These are phyloP conservation scores for Solanum commersonii DNA, from an alignment of 257 asterid genomes.

Conservation along the genomic window DNA sequence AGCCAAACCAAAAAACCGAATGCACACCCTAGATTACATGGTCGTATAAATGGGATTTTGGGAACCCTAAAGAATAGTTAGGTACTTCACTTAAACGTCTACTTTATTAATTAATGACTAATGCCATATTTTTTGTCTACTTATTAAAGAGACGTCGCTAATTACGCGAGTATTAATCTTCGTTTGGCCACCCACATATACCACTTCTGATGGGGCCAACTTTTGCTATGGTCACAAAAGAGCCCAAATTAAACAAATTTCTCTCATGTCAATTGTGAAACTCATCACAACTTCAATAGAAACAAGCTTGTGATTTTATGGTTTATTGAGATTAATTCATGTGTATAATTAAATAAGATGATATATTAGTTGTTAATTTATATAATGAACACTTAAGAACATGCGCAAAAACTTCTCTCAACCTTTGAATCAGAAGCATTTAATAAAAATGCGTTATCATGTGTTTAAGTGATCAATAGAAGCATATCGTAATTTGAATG, in stretches of 20 bases:
- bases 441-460: background rate
- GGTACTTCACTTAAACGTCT: background rate
- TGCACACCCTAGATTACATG: background rate
- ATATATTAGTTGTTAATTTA: background rate
- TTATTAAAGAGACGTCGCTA: background rate
- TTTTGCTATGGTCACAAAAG: background rate
- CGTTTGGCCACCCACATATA: background rate
- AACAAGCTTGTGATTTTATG: background rate
- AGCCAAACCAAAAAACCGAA: no score
- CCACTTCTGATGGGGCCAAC: background rate
- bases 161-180: background rate
- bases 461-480: background rate
- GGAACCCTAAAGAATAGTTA: background rate
- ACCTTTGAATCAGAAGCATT: background rate
- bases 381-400: background rate
- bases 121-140: background rate
- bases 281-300: background rate
- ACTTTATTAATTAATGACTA: background rate
- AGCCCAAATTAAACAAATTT: background rate
- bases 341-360: background rate
- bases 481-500: background rate
- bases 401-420: rapidly evolving
- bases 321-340: background rate
- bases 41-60: background rate
- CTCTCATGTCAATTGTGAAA: background rate